Evolutionary conservation across 2,329 filamentous ascomycete genomes (phyloP).

Genomic region (Trichoderma atroviride): DNA sequence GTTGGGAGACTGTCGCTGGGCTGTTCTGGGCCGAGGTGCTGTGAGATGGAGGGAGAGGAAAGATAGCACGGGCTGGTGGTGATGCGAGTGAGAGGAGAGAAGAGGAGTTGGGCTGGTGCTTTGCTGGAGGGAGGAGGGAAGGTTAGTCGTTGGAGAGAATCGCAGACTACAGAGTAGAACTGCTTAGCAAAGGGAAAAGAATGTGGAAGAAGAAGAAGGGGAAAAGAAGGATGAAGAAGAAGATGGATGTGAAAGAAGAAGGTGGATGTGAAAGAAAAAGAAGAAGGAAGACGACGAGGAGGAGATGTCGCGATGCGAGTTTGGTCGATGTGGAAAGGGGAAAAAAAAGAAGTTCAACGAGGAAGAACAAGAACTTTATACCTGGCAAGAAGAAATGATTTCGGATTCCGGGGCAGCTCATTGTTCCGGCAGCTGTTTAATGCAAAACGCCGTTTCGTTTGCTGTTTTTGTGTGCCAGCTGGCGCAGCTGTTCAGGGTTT

Average conservation of each 20-base stretch:
- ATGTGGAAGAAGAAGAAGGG: background rate
- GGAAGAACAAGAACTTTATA: constrained; percentile 4
- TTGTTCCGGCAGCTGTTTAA: constrained; percentile 9
- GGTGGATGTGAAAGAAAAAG: no score
- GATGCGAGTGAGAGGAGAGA: background rate
- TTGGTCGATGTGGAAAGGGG: background rate
- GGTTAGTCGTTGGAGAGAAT: background rate
- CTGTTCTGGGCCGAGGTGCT: background rate
- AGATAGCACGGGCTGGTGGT: background rate
- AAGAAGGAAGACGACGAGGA: no score
- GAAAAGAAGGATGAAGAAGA: background rate
- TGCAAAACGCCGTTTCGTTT: background rate
- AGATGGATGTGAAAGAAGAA: no score
- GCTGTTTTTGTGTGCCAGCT: background rate
- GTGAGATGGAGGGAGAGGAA: background rate
- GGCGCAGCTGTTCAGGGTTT: background rate
- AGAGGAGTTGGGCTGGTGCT: background rate
- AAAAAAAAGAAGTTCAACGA: background rate
- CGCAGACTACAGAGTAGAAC: background rate
- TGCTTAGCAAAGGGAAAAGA: background rate
- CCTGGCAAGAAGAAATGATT: background rate
- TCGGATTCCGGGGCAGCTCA: background rate
- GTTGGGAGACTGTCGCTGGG: background rate
- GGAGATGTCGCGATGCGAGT: no score
- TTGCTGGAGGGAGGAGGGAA: background rate